These are phyloP conservation scores for Emmonsiellopsis sp. DNA, from an alignment of 2,329 filamentous ascomycete species.

Conservation along the genomic window DNA sequence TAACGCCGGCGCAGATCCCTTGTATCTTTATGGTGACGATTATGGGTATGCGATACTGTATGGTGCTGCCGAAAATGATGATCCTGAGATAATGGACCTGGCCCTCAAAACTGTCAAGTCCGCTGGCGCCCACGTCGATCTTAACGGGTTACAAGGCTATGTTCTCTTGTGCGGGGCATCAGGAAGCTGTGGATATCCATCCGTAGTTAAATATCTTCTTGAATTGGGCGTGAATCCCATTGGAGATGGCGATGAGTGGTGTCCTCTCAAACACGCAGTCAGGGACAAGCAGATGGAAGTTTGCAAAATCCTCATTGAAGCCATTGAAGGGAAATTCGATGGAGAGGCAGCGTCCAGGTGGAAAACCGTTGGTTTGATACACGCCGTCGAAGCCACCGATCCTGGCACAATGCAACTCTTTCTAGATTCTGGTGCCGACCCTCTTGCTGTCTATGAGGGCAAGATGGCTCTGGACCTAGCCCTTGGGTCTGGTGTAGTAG, in stretches of 20 bases:
- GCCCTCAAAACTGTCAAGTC: neutral
- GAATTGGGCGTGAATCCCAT: neutral
- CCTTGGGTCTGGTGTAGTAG: neutral
- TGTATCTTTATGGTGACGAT: neutral
- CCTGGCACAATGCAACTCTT: neutral
- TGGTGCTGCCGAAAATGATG: neutral
- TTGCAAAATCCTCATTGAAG: neutral
- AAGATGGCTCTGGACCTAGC: neutral
- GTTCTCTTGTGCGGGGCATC: neutral
- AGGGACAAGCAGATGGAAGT: neutral
- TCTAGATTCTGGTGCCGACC: neutral
- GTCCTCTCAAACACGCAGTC: neutral
- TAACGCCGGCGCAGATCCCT: neutral
- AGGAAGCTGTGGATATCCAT: neutral
- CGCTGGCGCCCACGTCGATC: neutral
- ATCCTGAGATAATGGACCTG: neutral
- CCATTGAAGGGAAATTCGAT: neutral
- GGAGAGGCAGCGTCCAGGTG: neutral
- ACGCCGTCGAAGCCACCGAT: neutral
- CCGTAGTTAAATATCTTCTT: neutral
- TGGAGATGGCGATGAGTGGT: neutral
- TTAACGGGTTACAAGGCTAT: neutral
- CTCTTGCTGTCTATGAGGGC: neutral
- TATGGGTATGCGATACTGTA: neutral
- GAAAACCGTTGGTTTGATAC: neutral